phyloP scores from a whole-genome alignment of 1,139 yeast species.

The Sporopachydermia cereana region DNA sequence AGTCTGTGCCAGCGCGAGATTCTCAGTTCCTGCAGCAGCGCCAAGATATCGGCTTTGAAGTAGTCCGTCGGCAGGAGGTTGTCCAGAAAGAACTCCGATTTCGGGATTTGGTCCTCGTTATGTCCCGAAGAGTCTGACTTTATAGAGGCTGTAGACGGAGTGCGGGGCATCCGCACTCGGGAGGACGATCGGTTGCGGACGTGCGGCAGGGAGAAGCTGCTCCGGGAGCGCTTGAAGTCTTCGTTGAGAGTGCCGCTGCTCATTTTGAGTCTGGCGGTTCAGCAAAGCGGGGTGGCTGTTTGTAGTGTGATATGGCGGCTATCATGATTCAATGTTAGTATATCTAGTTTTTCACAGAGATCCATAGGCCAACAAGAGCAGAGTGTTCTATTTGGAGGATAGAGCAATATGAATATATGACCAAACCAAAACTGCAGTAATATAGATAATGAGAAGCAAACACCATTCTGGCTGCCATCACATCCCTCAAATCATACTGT shows the following conservation, averaged over 20 bases:
- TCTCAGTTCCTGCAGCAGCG: slow-evolving; percentile 48
- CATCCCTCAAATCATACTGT: too few species aligned
- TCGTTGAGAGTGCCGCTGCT: slow-evolving; percentile 2
- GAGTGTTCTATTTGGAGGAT: too few species aligned
- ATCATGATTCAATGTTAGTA: too few species aligned
- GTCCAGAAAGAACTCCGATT: slow-evolving; percentile 33
- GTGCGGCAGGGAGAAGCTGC: background rate
- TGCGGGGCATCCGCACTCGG: slow-evolving; percentile 1
- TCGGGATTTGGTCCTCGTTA: slow-evolving; percentile 23
- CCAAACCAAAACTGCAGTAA: too few species aligned
- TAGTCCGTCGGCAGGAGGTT: slow-evolving; percentile 71
- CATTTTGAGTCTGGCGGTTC: too few species aligned
- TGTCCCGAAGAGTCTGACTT: background rate
- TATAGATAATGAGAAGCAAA: too few species aligned
- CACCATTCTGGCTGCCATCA: too few species aligned
- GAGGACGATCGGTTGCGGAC: background rate
- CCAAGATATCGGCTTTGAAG: slow-evolving; percentile 70
- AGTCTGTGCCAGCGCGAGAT: slow-evolving; percentile 68
- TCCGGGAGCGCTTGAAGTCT: background rate
- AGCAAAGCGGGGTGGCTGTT: too few species aligned
- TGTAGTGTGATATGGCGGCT: too few species aligned
- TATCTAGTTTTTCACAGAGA: too few species aligned
- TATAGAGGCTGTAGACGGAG: slow-evolving; percentile 1
- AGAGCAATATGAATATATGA: too few species aligned
- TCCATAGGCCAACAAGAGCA: too few species aligned